Percentiles rank a stretch among this genome's conserved stretches.
Conservation (phyloP, 1,284 basidiomycete species). For the Rugosomyces carneus region DNA sequence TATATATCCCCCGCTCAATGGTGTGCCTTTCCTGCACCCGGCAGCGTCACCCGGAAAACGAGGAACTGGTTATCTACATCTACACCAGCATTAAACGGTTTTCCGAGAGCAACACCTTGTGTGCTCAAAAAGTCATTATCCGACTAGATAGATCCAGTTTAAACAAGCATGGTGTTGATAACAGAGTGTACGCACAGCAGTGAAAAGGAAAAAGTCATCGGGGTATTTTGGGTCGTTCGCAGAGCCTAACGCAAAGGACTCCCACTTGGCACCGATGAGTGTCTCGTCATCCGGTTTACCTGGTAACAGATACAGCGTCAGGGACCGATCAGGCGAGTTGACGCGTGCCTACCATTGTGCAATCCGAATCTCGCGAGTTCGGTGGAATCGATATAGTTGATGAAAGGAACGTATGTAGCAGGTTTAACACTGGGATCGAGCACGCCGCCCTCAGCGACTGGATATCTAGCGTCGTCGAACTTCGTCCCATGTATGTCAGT, state of each 20-base stretch:
- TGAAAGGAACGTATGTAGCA: conserved; percentile 51
- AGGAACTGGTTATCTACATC: conserved; percentile 62
- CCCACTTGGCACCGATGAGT: conserved; percentile 64
- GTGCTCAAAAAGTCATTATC: conserved; percentile 45
- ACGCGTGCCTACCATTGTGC: conserved; percentile 39
- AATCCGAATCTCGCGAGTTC: conserved; percentile 59
- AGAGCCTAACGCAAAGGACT: conserved; percentile 57
- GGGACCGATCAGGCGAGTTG: neutral
- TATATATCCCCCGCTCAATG: neutral
- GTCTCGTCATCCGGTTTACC: conserved; percentile 41
- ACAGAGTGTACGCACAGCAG: conserved; percentile 48
- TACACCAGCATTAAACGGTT: conserved; percentile 47
- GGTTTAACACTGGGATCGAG: conserved; percentile 46
- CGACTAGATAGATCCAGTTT: conserved; percentile 26
- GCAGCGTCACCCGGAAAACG: conserved; percentile 61
- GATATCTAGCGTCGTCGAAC: conserved; percentile 50
- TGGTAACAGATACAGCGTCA: conserved; percentile 17
- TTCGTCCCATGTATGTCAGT: conserved; percentile 57
- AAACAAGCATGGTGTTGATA: neutral
- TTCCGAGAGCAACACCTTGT: conserved; percentile 48
- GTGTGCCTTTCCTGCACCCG: conserved; percentile 24
- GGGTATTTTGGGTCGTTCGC: conserved; percentile 42
- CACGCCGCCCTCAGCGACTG: conserved; percentile 46
- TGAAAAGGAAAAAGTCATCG: conserved; percentile 44
- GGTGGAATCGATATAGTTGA: conserved; percentile 43